Evolutionary conservation across 2,329 filamentous ascomycete species (phyloP).

Genomic region (Exophiala alcalophila): DNA sequence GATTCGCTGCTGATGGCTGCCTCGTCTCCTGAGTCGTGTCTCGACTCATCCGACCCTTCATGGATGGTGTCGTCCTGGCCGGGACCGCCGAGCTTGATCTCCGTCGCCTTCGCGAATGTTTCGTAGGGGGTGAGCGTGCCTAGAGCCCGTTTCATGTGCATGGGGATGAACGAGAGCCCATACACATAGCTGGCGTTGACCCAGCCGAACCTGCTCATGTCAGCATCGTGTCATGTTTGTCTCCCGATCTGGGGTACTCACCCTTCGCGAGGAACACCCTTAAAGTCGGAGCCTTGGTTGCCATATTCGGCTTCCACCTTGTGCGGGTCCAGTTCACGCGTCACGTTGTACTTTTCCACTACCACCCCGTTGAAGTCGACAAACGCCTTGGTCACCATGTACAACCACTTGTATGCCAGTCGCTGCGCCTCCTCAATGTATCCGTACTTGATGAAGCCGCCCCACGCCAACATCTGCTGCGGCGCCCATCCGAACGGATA

Average conservation of each 20-base stretch:
- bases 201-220: slow-evolving; percentile 77
- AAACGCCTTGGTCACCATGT: slow-evolving; percentile 98
- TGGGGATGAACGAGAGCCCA: slow-evolving; percentile 81
- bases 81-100: slow-evolving; percentile 26
- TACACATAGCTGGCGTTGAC: slow-evolving; percentile 98
- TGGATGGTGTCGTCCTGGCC: slow-evolving; percentile 25
- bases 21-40: slow-evolving; percentile 21
- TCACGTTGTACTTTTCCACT: slow-evolving; percentile 98
- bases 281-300: slow-evolving; percentile 93
- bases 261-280: slow-evolving; percentile 94
- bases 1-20: slow-evolving; percentile 4
- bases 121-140: slow-evolving; percentile 85
- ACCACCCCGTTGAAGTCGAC: slow-evolving; percentile 98
- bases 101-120: slow-evolving; percentile 68
- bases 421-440: slow-evolving; percentile 87
- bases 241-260: slow-evolving; percentile 50
- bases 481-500: slow-evolving; percentile 98
- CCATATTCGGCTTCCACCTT: slow-evolving; percentile 96
- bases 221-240: slow-evolving; percentile 2
- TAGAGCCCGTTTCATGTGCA: slow-evolving; percentile 83
- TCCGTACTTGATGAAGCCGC: slow-evolving; percentile 83
- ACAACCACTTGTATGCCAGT: slow-evolving; percentile 92
- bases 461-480: slow-evolving; percentile 98
- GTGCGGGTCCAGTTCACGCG: slow-evolving; percentile 82
- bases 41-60: slow-evolving; percentile 27